phyloP scores from a whole-genome alignment of 257 asterid genomes.

The Cinchona pubescens region DNA sequence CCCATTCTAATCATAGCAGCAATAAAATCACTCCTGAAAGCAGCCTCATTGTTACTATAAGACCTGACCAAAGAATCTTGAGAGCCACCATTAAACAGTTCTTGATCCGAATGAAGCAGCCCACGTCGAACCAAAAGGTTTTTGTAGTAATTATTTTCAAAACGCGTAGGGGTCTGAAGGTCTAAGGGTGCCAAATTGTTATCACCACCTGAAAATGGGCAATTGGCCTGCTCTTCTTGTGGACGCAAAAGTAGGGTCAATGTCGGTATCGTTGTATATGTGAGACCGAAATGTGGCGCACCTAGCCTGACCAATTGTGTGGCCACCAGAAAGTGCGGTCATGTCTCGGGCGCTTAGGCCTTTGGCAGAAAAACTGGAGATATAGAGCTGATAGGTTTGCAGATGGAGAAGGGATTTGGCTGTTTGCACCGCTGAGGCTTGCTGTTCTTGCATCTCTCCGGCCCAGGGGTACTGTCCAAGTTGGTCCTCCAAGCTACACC shows the following conservation, averaged over 20 bases:
- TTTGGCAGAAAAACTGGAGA: conserved; percentile 36
- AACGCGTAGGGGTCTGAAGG: conserved; percentile 27
- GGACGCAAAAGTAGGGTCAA: conserved; percentile 45
- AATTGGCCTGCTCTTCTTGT: conserved; percentile 36
- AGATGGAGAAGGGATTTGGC: conserved; percentile 42
- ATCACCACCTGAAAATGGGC: conserved; percentile 55
- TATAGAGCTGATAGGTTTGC: conserved; percentile 42
- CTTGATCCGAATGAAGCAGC: conserved; percentile 67
- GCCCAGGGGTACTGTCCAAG: conserved; percentile 54
- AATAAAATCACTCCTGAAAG: conserved; percentile 45
- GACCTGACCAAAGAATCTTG: conserved; percentile 42
- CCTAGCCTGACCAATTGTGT: conserved; percentile 62
- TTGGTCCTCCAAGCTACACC: conserved; percentile 51
- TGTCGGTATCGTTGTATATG: conserved; percentile 60
- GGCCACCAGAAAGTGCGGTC: conserved; percentile 67
- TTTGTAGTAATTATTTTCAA: conserved; percentile 47
- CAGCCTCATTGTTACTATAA: conserved; percentile 25
- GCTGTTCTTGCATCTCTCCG: conserved; percentile 64
- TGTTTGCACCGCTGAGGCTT: conserved; percentile 42
- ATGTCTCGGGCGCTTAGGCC: conserved; percentile 53
- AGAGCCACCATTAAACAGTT: conserved; percentile 60
- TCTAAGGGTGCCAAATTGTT: conserved; percentile 44
- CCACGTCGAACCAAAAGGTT: conserved; percentile 45
- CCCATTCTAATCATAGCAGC: conserved; percentile 65
- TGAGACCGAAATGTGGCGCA: conserved; percentile 48